Evolutionary conservation across 2,329 filamentous ascomycete species (phyloP), one percentile per base, ranked within the genome.

Genomic region (Pseudopyricularia javanii): DNA sequence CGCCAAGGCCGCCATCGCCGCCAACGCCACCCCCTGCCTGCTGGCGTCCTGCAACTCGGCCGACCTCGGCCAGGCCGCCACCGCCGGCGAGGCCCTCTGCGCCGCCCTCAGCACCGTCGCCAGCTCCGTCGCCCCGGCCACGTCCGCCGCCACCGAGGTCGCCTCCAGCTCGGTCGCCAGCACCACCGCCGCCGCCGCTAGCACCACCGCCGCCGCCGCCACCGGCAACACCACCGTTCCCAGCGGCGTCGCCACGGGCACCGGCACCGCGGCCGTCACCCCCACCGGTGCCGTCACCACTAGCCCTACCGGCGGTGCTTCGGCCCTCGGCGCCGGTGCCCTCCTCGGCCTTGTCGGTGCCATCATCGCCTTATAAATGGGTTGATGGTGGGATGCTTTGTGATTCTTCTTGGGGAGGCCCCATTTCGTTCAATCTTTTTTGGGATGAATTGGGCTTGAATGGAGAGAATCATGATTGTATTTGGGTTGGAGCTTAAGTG

Each of bases 31-130:
- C 0, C 54, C 61, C 5, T 70, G 68, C 56, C 61, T 71, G 24
- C 40, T 69, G 17, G 7, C 32, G 49, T 73, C 70, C 62, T 34
- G 56, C 11, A 49, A 17, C 51, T 33, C 55, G 7, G 26, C 47
- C 3, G 60, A 62, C 7, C 57, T 72, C 15, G 24, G 54, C 7
- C 47, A 56, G 15, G 68, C 66, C 15, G 56, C 62, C 52, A 60
- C 58, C 30, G 62, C 63, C 26, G 68, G 68, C 26, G 7, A 53
- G 35, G 61, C 57, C 9, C 59, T 66, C 28, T 70, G 68, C 57
- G 30, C 45, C n/a, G 17, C 45, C 22, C 8, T 20, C 14, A 14
- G 15, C 17, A 20, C 40, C 28, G 22, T 17, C 7, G 11, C 15
- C 35, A 8, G 5, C 35, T n/a, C 34, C 22, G 15, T 35, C 34